Evolutionary conservation across 495 filamentous ascomycete genomes (phyloP).

Genomic region (Penicillium maclennaniae): DNA sequence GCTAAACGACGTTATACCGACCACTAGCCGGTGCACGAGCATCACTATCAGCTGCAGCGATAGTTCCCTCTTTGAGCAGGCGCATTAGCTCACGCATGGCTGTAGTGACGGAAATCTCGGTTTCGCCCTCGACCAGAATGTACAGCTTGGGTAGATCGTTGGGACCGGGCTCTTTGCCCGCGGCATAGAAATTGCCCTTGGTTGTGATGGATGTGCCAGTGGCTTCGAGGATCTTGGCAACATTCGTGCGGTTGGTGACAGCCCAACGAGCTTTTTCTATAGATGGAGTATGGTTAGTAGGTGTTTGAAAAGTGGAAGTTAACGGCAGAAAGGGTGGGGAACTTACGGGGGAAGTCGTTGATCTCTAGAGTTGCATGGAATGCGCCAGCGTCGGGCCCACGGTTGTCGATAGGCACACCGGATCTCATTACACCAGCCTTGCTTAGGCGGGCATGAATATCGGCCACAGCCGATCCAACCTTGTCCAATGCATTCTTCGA

Average conservation of each 20-base stretch:
- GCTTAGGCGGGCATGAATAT: slow-evolving; percentile 82
- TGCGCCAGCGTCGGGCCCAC: slow-evolving; percentile 92
- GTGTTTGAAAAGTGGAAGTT: background rate
- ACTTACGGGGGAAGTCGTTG: slow-evolving; percentile 93
- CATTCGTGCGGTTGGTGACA: slow-evolving; percentile 97
- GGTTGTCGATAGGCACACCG: slow-evolving; percentile 96
- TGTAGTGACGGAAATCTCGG: slow-evolving; percentile 83
- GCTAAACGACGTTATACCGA: slow-evolving; percentile 81
- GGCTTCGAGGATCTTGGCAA: slow-evolving; percentile 94
- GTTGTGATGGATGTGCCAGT: slow-evolving; percentile 96
- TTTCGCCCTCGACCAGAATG: slow-evolving; percentile 96
- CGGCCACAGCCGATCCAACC: slow-evolving; percentile 77
- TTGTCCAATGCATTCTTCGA: slow-evolving; percentile 74
- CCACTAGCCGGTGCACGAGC: slow-evolving; percentile 74
- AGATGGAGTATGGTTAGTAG: slow-evolving; percentile 21
- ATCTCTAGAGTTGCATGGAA: slow-evolving; percentile 98
- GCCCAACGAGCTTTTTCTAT: slow-evolving; percentile 95
- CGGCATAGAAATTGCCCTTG: slow-evolving; percentile 84
- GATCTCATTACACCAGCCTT: slow-evolving; percentile 80
- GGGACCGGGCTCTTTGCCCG: slow-evolving; percentile 73
- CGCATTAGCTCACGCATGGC: slow-evolving; percentile 90
- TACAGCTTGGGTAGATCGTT: slow-evolving; percentile 86
- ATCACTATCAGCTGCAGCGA: slow-evolving; percentile 83
- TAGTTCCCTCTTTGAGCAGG: slow-evolving; percentile 85
- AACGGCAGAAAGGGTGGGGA: slow-evolving; percentile 3